Evolutionary conservation across 2,329 filamentous ascomycete species (phyloP).

Genomic region (Pseudogymnoascus sp.): DNA sequence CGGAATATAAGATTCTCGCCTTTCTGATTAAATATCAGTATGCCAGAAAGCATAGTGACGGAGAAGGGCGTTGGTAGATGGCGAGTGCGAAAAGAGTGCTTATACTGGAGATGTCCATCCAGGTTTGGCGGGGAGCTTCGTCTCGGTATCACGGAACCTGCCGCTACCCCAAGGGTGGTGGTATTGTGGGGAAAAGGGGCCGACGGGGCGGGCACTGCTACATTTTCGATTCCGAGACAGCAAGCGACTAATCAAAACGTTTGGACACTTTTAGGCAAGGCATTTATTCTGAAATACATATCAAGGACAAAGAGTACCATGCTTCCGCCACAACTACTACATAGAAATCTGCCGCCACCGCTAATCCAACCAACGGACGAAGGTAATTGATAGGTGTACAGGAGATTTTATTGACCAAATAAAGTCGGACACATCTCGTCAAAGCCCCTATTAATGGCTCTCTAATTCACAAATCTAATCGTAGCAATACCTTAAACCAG

Average conservation of each 20-base stretch:
- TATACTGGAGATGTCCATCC: background rate
- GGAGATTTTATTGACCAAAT: slow-evolving; percentile 26
- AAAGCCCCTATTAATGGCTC: slow-evolving; percentile 21
- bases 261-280: background rate
- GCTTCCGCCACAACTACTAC: background rate
- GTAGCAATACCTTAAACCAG: slow-evolving; percentile 57
- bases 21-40: slow-evolving; percentile 98
- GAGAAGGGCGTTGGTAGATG: slow-evolving; percentile 10
- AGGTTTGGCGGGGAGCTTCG: slow-evolving; percentile 8
- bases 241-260: background rate
- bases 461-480: slow-evolving; percentile 21
- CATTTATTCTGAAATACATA: slow-evolving; percentile 7
- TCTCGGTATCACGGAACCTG: slow-evolving; percentile 5
- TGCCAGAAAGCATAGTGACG: slow-evolving; percentile 81
- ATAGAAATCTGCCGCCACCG: background rate
- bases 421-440: slow-evolving; percentile 25
- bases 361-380: slow-evolving; percentile 9
- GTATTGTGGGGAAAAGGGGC: background rate
- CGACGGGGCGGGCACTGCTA: background rate
- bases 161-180: background rate
- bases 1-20: slow-evolving; percentile 99
- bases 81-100: slow-evolving; percentile 5
- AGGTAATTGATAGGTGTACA: slow-evolving; percentile 29
- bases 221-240: background rate
- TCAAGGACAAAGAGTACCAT: slow-evolving; percentile 5